Evolutionary conservation across 2,329 filamentous ascomycete species (phyloP).

Genomic region (Phyllosticta capitalensis): DNA sequence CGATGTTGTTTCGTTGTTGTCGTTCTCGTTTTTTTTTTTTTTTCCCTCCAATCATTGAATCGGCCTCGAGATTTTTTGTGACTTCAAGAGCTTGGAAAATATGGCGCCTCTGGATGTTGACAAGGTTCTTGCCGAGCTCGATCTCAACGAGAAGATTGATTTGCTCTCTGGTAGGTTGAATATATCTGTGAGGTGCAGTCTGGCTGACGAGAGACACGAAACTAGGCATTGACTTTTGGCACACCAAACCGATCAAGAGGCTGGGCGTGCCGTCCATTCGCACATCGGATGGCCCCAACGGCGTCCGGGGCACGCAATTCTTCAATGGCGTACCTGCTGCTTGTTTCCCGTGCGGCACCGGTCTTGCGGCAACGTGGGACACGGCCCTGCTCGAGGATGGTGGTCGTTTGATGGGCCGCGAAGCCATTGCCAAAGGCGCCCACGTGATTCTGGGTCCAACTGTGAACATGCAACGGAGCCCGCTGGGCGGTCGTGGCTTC

Average conservation of each 20-base stretch:
- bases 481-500: constrained; percentile 71
- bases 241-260: constrained; percentile 50
- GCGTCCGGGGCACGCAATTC: constrained; percentile 53
- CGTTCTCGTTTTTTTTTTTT: not conserved
- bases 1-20: not conserved
- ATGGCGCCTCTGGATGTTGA: constrained; percentile 8
- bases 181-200: too few relatives aligned
- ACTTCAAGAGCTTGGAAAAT: not conserved
- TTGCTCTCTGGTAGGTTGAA: constrained; percentile 11
- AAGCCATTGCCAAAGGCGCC: constrained; percentile 62
- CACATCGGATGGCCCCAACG: constrained; percentile 59
- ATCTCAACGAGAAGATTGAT: constrained; percentile 11
- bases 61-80: not conserved
- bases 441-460: constrained; percentile 67
- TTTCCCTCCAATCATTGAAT: not conserved
- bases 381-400: constrained; percentile 56
- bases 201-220: not conserved
- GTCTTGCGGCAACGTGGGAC: constrained; percentile 65
- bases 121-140: constrained; percentile 7
- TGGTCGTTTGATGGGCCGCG: constrained; percentile 58
- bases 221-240: constrained; percentile 55
- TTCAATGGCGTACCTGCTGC: constrained; percentile 57
- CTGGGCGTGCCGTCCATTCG: constrained; percentile 54
- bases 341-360: constrained; percentile 67
- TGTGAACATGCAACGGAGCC: constrained; percentile 71